Evolutionary conservation across 768 basidiomycete species (phyloP).

Genomic region (Daedalea quercina): DNA sequence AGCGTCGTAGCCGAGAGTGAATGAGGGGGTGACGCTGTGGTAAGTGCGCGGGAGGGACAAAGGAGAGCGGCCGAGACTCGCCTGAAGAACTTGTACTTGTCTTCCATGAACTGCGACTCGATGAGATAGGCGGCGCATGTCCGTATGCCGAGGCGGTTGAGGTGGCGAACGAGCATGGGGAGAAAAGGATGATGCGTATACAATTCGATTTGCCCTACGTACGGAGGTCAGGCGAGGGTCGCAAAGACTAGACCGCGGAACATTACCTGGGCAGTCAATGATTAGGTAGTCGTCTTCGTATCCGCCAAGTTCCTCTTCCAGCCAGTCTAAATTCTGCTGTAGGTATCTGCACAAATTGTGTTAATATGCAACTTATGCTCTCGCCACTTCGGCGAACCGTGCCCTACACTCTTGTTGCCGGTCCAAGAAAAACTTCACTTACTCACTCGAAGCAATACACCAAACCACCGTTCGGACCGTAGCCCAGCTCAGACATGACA

Average conservation of each 20-base stretch:
- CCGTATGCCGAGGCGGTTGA: slow-evolving; percentile 72
- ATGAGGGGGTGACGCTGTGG: not conserved
- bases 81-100: slow-evolving; percentile 98
- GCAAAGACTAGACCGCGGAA: not conserved
- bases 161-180: slow-evolving; percentile 76
- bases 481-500: slow-evolving; percentile 91
- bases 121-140: slow-evolving; percentile 89
- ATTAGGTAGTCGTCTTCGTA: slow-evolving; percentile 95
- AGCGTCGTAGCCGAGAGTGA: not conserved
- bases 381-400: not conserved
- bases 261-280: slow-evolving; percentile 81
- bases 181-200: slow-evolving; percentile 98
- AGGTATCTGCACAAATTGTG: slow-evolving; percentile 63
- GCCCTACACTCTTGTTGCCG: not conserved
- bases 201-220: slow-evolving; percentile 89
- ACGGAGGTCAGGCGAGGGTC: not conserved
- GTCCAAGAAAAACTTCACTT: slow-evolving; percentile 7
- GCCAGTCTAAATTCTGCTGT: slow-evolving; percentile 96
- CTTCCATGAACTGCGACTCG: slow-evolving; percentile 99
- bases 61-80: slow-evolving; percentile 20
- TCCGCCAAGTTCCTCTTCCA: slow-evolving; percentile 91
- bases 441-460: slow-evolving; percentile 99
- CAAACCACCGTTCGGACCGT: slow-evolving; percentile 95
- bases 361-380: not conserved
- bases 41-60: not conserved